A percentile compares a stretch with the other conserved stretches of the same genome.
Conservation (phyloP, 331 rosid genomes). For the Rhamnella rubrinervis region DNA sequence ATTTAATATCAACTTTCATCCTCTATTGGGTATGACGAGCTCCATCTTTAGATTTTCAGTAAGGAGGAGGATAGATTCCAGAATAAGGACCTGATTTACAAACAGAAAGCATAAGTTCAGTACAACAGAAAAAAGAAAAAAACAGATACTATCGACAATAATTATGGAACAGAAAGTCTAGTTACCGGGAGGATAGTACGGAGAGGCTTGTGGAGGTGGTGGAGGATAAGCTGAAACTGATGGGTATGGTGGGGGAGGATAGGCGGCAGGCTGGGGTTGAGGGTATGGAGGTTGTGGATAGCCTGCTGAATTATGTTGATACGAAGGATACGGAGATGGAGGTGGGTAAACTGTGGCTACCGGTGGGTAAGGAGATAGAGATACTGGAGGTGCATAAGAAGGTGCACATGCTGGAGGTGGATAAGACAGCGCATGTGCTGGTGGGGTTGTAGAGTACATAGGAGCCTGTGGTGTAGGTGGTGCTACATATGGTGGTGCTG, state of each 20-base stretch:
- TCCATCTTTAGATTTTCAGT: constrained; percentile 29
- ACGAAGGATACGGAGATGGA: constrained; percentile 41
- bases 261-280: constrained; percentile 5
- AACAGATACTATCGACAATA: background rate
- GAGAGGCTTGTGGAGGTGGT: constrained; percentile 43
- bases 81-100: constrained; percentile 38
- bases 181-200: constrained; percentile 48
- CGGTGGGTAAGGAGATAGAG: constrained; percentile 29
- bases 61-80: constrained; percentile 75
- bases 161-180: background rate
- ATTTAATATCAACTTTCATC: too few relatives aligned
- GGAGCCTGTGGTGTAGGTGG: constrained; percentile 27
- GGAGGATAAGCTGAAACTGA: constrained; percentile 36
- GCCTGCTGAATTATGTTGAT: constrained; percentile 24
- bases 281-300: constrained; percentile 24
- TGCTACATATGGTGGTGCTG: constrained; percentile 58
- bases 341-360: background rate
- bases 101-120: background rate
- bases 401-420: constrained; percentile 17
- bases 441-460: constrained; percentile 35
- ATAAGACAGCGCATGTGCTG: constrained; percentile 28
- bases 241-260: constrained; percentile 29
- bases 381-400: constrained; percentile 26
- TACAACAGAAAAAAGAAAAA: background rate
- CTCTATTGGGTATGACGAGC: background rate